Evolutionary conservation across 495 filamentous ascomycete species (phyloP).

Genomic region (Staphylotrichum tortipilum): DNA sequence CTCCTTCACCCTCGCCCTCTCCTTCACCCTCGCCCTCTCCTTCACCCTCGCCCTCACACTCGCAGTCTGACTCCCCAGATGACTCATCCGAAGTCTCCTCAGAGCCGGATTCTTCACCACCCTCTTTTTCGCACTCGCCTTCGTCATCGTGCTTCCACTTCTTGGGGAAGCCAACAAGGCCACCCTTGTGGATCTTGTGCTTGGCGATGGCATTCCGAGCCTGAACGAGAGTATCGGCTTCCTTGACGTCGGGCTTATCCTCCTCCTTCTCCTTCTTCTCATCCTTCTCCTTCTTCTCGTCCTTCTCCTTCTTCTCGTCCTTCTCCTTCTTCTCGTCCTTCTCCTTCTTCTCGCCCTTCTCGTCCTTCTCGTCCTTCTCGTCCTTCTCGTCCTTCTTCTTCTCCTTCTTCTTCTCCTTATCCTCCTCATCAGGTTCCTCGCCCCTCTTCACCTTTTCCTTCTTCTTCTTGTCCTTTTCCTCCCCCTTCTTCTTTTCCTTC

Average conservation of each 20-base stretch:
- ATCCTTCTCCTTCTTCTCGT: background rate
- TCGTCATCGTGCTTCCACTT: background rate
- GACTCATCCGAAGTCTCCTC: background rate
- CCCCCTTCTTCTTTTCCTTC: slow-evolving; percentile 3
- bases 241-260: background rate
- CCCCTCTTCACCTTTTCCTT: background rate
- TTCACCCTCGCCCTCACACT: background rate
- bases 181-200: slow-evolving; percentile 2
- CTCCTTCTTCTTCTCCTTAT: background rate
- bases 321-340: background rate
- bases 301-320: background rate
- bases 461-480: background rate
- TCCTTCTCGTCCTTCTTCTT: background rate
- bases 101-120: background rate
- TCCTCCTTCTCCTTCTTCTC: background rate
- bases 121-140: background rate
- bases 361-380: background rate
- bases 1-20: background rate
- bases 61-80: background rate
- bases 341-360: background rate
- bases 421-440: slow-evolving; percentile 2
- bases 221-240: background rate
- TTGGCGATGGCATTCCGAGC: too few relatives aligned
- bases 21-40: background rate
- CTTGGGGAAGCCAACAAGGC: background rate